These are phyloP conservation scores for Rhizophagus clarus DNA, from an alignment of 192 early-diverging fungal species.

Conservation along the genomic window DNA sequence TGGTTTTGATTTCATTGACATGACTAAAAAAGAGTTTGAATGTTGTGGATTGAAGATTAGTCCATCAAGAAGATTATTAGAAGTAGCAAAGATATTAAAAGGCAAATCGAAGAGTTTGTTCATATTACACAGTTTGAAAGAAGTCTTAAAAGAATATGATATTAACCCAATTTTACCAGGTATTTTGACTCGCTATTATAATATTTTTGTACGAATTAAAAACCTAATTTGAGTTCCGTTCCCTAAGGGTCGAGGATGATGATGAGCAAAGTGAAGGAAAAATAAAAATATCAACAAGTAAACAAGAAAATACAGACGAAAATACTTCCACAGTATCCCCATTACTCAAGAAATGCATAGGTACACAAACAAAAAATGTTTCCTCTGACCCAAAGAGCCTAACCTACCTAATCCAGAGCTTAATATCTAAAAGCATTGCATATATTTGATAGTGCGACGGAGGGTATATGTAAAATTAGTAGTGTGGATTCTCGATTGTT, in stretches of 20 bases:
- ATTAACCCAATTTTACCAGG: not conserved
- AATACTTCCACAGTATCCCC: too few relatives aligned
- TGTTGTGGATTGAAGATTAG: not conserved
- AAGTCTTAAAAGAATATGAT: conserved; percentile 15
- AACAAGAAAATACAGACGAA: too few relatives aligned
- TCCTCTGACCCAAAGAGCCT: too few relatives aligned
- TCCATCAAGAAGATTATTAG: not conserved
- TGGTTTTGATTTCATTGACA: not conserved
- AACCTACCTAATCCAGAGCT: too few relatives aligned
- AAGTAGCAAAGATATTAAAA: not conserved
- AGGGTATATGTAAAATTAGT: too few relatives aligned
- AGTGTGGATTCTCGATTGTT: too few relatives aligned
- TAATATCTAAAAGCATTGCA: too few relatives aligned
- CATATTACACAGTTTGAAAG: conserved; percentile 12
- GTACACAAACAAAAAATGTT: too few relatives aligned
- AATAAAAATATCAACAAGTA: too few relatives aligned
- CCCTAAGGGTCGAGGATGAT: not conserved
- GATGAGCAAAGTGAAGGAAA: not conserved
- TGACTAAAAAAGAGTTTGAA: conserved; percentile 11
- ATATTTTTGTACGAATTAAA: not conserved
- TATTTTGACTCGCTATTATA: too few relatives aligned
- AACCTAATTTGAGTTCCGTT: not conserved
- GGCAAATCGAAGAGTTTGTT: not conserved
- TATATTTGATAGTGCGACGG: too few relatives aligned
- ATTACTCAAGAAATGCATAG: too few relatives aligned